phyloP scores from a whole-genome alignment of 2,329 filamentous ascomycete genomes.

The Fusarium annulatum region DNA sequence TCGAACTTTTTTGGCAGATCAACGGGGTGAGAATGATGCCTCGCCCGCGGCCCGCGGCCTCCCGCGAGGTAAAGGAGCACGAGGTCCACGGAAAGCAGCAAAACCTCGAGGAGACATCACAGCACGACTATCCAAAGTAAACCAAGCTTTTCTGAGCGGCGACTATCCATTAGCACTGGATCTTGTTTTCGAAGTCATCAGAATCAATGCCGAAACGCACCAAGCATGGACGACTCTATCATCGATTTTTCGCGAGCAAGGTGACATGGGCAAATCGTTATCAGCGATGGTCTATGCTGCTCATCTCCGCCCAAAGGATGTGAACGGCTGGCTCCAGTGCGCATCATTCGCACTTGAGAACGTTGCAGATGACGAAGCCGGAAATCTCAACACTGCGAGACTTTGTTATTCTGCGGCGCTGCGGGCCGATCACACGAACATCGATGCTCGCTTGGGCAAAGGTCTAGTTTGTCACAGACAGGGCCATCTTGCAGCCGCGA shows the following conservation, averaged over 20 bases:
- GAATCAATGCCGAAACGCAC: constrained; percentile 74
- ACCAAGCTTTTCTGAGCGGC: constrained; percentile 72
- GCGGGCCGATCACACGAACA: constrained; percentile 65
- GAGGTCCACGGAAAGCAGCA: constrained; percentile 68
- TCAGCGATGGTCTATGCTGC: constrained; percentile 71
- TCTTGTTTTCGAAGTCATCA: constrained; percentile 71
- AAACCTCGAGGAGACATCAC: constrained; percentile 80
- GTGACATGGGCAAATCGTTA: constrained; percentile 66
- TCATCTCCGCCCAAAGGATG: constrained; percentile 70
- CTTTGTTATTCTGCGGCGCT: constrained; percentile 71
- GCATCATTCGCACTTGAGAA: constrained; percentile 67
- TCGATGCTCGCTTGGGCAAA: constrained; percentile 69
- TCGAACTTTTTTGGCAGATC: constrained; percentile 54
- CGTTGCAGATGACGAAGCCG: constrained; percentile 58
- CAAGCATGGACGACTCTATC: constrained; percentile 73
- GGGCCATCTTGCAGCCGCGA: constrained; percentile 64
- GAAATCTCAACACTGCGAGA: constrained; percentile 64
- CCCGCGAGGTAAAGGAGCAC: constrained; percentile 46
- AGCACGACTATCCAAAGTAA: constrained; percentile 72
- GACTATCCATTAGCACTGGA: constrained; percentile 70
- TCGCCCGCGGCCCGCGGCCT: constrained; percentile 34
- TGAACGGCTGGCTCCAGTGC: constrained; percentile 68
- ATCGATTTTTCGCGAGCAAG: constrained; percentile 70
- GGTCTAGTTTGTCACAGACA: constrained; percentile 68
- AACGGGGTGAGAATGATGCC: constrained; percentile 45